Evolutionary conservation across 1,284 basidiomycete species (phyloP), one percentile per base, ranked within the genome.

Genomic region (Veloboletus limbatus): DNA sequence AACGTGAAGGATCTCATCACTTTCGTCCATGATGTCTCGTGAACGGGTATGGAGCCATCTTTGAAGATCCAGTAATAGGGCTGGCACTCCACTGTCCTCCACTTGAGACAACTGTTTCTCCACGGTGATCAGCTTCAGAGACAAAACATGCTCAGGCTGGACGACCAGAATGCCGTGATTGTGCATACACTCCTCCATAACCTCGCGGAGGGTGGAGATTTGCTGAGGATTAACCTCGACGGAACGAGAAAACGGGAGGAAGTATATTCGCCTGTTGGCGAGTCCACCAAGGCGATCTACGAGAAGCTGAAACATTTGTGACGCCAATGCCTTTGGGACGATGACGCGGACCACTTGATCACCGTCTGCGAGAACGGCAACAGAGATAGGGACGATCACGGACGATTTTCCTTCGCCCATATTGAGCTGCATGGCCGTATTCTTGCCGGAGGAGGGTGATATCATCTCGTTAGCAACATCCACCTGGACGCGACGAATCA

Each of bases 131-230:
- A 80, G 62, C 45, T 69, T 67, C 40, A 76, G 74, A 0, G 77
- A 79, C 1, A 80, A 62, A 1, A 78, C 65, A 32, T 81, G 78
- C 38, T 80, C 78, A 0, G 78, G 78, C 35, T 79, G 78, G 5
- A 65, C 56, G 1, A 80, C 58, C 2, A 79, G 56, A 20, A 80
- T 56, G 0, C 78, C 77, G 3, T 68, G 60, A 13, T 56, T 56
- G 4, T 41, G 46, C 48, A 66, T 62, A 53, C 77, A 79, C 33
- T 67, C 58, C 26, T 63, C 50, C 48, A 70, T 70, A 18, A 78
- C 40, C 2, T 44, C 39, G 10, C 17, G 45, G 7, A 58, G 32
- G 52, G 54, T 13, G 71, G 59, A 7, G 18, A 48, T n/a, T 40
- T 32, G 18, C 25, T 14, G 43, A 14, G 0, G 10, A 6, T 55